Evolutionary conservation across 179 eudicot genomes (phyloP).

Genomic region (Spinacia oleracea): DNA sequence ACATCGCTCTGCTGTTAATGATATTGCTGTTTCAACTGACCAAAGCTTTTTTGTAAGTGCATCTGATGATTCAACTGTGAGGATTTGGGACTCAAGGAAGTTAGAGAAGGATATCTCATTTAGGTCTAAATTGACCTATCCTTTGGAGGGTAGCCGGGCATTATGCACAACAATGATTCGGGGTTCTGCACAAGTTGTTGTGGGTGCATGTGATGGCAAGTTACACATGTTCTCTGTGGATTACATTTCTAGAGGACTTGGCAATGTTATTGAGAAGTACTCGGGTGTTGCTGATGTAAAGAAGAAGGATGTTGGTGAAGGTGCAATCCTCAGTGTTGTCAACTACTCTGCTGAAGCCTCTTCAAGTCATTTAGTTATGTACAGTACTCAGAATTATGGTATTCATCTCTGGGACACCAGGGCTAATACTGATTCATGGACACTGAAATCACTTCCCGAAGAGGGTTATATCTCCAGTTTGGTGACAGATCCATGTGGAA

Average conservation of each 20-base stretch:
- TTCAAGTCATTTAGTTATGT: slow-evolving; percentile 66
- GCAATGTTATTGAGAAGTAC: slow-evolving; percentile 91
- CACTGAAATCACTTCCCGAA: slow-evolving; percentile 69
- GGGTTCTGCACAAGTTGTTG: slow-evolving; percentile 78
- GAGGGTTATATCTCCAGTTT: slow-evolving; percentile 85
- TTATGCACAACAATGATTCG: slow-evolving; percentile 74
- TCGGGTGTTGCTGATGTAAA: slow-evolving; percentile 88
- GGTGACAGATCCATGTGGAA: slow-evolving; percentile 83
- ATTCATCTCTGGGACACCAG: slow-evolving; percentile 91
- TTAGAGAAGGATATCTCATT: slow-evolving; percentile 97
- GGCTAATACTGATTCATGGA: slow-evolving; percentile 63
- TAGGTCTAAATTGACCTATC: slow-evolving; percentile 88
- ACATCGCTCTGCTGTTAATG: slow-evolving; percentile 95
- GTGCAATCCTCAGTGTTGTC: slow-evolving; percentile 75
- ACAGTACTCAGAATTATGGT: slow-evolving; percentile 86
- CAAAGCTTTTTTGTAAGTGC: slow-evolving; percentile 86
- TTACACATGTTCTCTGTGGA: slow-evolving; percentile 91
- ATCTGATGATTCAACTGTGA: slow-evolving; percentile 97
- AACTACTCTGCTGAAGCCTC: slow-evolving; percentile 65
- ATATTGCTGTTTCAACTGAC: slow-evolving; percentile 85
- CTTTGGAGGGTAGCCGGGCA: slow-evolving; percentile 86
- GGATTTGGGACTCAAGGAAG: slow-evolving; percentile 95
- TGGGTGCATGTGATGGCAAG: slow-evolving; percentile 88
- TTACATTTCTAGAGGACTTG: slow-evolving; percentile 82
- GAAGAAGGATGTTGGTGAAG: slow-evolving; percentile 72